Base-by-base conservation (phyloP, 208 protist genomes). In the Acanthamoeba quina region DNA sequence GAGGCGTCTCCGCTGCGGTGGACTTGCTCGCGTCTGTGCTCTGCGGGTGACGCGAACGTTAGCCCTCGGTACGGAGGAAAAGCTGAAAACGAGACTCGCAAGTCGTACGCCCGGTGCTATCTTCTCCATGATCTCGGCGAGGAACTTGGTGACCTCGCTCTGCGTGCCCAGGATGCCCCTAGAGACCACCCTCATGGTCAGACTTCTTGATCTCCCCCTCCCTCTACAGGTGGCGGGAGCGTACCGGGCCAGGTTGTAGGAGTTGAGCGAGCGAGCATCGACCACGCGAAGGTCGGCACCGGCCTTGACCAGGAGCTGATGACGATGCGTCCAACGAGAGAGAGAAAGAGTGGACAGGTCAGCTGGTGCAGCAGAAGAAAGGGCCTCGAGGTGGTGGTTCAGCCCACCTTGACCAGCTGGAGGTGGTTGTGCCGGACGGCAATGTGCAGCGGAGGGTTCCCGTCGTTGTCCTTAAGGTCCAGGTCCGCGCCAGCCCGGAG, bases 121-220 rank as follows among this genome's bases (percentile, higher is more conserved):
- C 78, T 86, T 86, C 78, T 86, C 78, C 78, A 86, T 86, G 78
- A 86, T 86, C 78, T 56, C 78, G 78, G 78, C 78, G 4, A 86
- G 78, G 78, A 86, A 86, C n/a, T 37, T 29, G 52, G 78, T 86
- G 47, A 86, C 34, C 17, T 86, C 78, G 44, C 11, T 64, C n/a
- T 54, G 49, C 13, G 78, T 86, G 49, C 78, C 78, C 3, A 86
- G 31, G 41, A 86, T 54, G 49, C 78, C 47, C 47, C 78, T 86
- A 49, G 7, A 7, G 13, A 70, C 37, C 52, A 56, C n/a, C n/a
- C n/a, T 56, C 52, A 56, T 31, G 24, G 29, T 72, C n/a, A 3
- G 37, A 37, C 9, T 60, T 10, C 2, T 72, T 13, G 64, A 72
- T 15, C 21, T n/a, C 24, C n/a, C n/a, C n/a, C n/a, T n/a, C n/a